Conservation (phyloP, 306 rosid genomes). For the Parietaria judaica region DNA sequence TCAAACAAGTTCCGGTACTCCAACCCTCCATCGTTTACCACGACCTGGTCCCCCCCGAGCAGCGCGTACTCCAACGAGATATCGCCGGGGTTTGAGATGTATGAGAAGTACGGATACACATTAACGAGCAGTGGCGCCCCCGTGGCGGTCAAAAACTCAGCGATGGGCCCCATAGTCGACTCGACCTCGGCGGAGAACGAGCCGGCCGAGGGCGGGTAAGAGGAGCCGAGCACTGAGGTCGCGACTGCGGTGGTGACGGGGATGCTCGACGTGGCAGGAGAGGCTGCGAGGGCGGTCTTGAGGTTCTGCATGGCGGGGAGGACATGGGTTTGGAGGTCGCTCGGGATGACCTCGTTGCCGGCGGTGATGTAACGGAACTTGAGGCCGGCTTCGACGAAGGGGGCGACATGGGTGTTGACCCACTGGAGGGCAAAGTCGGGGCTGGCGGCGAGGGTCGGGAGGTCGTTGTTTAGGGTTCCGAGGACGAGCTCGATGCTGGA, state of each 20-base stretch:
- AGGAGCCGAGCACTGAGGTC: conserved; percentile 29
- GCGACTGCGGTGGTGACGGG: conserved; percentile 27
- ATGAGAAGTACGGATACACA: conserved; percentile 31
- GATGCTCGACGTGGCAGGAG: conserved; percentile 1
- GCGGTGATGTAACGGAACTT: conserved; percentile 8
- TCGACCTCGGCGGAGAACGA: conserved; percentile 8
- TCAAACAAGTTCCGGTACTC: conserved; percentile 36
- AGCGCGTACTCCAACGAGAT: conserved; percentile 32
- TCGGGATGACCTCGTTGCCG: conserved; percentile 20
- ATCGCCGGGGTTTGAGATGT: neutral
- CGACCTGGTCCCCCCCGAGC: conserved; percentile 17
- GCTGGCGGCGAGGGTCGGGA: neutral
- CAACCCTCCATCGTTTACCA: conserved; percentile 25
- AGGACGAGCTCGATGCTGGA: conserved; percentile 6
- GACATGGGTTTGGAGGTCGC: neutral
- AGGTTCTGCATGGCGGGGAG: conserved; percentile 7
- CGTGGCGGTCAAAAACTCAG: conserved; percentile 18
- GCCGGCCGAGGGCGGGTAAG: conserved; percentile 42
- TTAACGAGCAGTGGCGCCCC: conserved; percentile 34
- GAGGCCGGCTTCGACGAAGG: neutral
- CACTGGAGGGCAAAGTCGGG: neutral
- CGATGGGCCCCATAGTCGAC: conserved; percentile 22
- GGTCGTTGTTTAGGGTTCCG: conserved; percentile 16
- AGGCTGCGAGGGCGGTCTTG: conserved; percentile 1
- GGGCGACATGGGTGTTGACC: conserved; percentile 5